Conservation (phyloP, 202 grass and related monocot genomes). For the Zoysia matrella region DNA sequence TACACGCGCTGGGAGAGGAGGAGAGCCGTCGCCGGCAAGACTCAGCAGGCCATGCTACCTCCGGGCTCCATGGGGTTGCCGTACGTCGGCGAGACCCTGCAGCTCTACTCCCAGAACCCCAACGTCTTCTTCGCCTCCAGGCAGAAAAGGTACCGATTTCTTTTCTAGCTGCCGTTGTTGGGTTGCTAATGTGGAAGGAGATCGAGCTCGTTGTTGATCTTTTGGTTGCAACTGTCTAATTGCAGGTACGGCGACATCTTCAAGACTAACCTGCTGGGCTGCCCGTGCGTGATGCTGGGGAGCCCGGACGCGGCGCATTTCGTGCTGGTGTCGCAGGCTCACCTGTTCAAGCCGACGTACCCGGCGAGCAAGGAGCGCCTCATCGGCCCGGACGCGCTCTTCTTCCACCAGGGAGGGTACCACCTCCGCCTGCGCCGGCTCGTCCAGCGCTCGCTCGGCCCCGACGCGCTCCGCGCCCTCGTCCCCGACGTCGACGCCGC, state of each 20-base stretch:
- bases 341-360: too few species aligned
- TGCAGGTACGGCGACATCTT: slow-evolving; percentile 79
- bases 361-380: too few species aligned
- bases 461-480: slow-evolving; percentile 61
- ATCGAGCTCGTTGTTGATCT: too few species aligned
- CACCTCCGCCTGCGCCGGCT: slow-evolving; percentile 67
- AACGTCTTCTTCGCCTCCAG: too few species aligned
- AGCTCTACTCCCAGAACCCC: too few species aligned
- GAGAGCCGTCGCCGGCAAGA: neutral
- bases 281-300: slow-evolving; percentile 81
- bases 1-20: slow-evolving; percentile 18
- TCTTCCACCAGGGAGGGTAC: slow-evolving; percentile 91
- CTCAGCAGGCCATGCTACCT: slow-evolving; percentile 44
- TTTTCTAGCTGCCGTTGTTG: neutral
- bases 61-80: slow-evolving; percentile 84
- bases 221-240: too few species aligned
- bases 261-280: slow-evolving; percentile 75
- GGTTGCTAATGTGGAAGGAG: neutral
- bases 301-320: slow-evolving; percentile 74
- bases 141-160: slow-evolving; percentile 46
- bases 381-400: slow-evolving; percentile 72
- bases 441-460: slow-evolving; percentile 59
- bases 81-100: slow-evolving; percentile 81
- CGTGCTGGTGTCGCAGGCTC: slow-evolving; percentile 77
- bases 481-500: slow-evolving; percentile 67